phyloP scores from a whole-genome alignment of 805 yeast species.

The Lachancea sp. region DNA sequence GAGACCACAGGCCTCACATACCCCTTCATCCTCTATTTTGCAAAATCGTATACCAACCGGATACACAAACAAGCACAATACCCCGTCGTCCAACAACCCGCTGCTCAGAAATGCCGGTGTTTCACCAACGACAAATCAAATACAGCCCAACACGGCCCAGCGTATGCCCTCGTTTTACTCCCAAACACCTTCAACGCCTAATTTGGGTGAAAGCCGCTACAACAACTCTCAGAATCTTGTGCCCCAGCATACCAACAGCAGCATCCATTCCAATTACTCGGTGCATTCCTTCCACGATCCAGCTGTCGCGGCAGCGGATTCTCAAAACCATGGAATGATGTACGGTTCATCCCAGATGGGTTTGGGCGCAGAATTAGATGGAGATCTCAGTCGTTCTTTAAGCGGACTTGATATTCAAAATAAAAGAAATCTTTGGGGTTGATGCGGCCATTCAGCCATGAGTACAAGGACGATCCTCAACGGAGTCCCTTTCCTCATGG shows the following conservation, averaged over 20 bases:
- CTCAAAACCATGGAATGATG: conserved; percentile 17
- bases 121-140: conserved; percentile 20
- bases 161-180: conserved; percentile 12
- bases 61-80: conserved; percentile 18
- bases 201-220: conserved; percentile 6
- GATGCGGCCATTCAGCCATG: background rate
- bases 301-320: background rate
- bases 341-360: conserved; percentile 15
- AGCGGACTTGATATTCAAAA: conserved; percentile 30
- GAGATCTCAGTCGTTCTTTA: conserved; percentile 29
- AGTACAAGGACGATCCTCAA: background rate
- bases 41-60: conserved; percentile 31
- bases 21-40: conserved; percentile 26
- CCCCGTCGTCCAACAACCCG: conserved; percentile 25
- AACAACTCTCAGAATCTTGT: conserved; percentile 14
- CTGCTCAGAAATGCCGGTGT: conserved; percentile 27
- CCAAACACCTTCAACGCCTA: conserved; percentile 12
- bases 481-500: background rate
- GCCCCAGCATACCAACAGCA: conserved; percentile 32
- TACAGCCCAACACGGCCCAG: conserved; percentile 12
- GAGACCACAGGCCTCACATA: conserved; percentile 26
- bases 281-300: conserved; percentile 24
- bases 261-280: conserved; percentile 31
- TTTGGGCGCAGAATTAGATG: conserved; percentile 21
- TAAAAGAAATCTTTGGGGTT: conserved; percentile 13